Conservation (phyloP, 2,329 filamentous ascomycete genomes). For the Verticillium klebahnii region DNA sequence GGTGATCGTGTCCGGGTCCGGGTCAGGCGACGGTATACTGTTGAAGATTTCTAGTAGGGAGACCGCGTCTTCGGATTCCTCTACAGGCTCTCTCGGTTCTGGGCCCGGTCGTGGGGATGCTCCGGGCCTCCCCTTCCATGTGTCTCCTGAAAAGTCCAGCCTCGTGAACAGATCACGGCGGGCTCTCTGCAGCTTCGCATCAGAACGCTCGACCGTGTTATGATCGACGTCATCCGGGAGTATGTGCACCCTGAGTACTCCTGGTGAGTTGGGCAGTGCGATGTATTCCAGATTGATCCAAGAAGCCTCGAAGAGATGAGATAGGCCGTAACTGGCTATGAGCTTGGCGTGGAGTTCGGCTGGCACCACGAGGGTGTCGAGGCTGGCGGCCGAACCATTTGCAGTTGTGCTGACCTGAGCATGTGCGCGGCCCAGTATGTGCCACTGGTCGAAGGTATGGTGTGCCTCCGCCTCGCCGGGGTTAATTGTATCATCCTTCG, state of each 20-base stretch:
- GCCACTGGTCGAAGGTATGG: constrained; percentile 3
- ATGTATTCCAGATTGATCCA: constrained; percentile 43
- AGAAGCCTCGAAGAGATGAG: constrained; percentile 19
- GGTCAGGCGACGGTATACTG: constrained; percentile 62
- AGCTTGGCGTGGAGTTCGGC: neutral
- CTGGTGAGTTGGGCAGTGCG: constrained; percentile 11
- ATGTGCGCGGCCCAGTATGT: neutral
- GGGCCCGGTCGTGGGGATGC: constrained; percentile 10
- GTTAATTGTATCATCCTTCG: constrained; percentile 11
- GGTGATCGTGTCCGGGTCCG: constrained; percentile 41
- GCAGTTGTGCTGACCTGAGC: neutral
- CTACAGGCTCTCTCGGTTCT: constrained; percentile 30
- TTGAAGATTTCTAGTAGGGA: constrained; percentile 72
- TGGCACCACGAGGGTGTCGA: neutral
- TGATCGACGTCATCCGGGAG: constrained; percentile 63
- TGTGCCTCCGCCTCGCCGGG: constrained; percentile 11
- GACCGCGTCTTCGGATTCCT: constrained; percentile 31
- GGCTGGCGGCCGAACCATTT: neutral
- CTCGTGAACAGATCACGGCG: constrained; percentile 43
- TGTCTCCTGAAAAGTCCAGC: constrained; percentile 50
- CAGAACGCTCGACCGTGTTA: constrained; percentile 43
- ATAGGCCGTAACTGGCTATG: constrained; percentile 17
- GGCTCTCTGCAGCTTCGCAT: constrained; percentile 36
- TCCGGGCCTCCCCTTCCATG: constrained; percentile 48
- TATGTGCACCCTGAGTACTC: constrained; percentile 51